Evolutionary conservation across 2,329 filamentous ascomycete species (phyloP), one percentile per base, ranked within the genome.

Genomic region (Ambrosiella beaveri): DNA sequence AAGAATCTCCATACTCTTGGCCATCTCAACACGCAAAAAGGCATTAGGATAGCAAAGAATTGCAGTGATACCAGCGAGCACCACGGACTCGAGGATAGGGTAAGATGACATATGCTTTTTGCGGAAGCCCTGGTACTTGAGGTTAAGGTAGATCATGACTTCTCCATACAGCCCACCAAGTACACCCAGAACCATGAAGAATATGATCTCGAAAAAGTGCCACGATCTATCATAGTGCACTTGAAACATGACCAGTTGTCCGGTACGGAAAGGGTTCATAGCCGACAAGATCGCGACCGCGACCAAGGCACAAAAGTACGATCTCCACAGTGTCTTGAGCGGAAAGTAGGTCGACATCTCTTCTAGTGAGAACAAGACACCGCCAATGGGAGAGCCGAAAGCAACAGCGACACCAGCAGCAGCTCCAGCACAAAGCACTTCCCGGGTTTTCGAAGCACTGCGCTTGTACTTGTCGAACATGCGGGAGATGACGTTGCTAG

Each of bases 221-320:
- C 93, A 98, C 45, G 86, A 85, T 45, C 91, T 85, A 69, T 97
- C 91, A 67, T 98, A 98, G 65, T 82, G 82, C 65, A 98, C 91
- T 65, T 95, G 90, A 70, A 98, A 98, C 91, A 98, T 97, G 79
- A 98, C 93, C 47, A 98, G 78, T 67, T 98, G 93, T 17, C 93
- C 93, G 0, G 93, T 97, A 56, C 93, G 77, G 71, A 98, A 98
- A 19, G 93, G 93, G 65, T 98, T 98, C 88, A 98, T 95, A 60
- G 87, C 88, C 35, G 93, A 85, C 44, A 98, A 73, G 13, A 95
- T 88, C 54, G 89, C 88, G 0, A 93, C 97, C 4, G 90, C 93
- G 4, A 98, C 91, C 63, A 98, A 73, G 37, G 93, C 93, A 70
- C 93, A 98, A 69, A 98, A 97, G 69, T 97, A 98, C 68, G 89